These are phyloP conservation scores for Capsicum pubescens DNA, from an alignment of 257 asterid genomes.

Conservation along the genomic window DNA sequence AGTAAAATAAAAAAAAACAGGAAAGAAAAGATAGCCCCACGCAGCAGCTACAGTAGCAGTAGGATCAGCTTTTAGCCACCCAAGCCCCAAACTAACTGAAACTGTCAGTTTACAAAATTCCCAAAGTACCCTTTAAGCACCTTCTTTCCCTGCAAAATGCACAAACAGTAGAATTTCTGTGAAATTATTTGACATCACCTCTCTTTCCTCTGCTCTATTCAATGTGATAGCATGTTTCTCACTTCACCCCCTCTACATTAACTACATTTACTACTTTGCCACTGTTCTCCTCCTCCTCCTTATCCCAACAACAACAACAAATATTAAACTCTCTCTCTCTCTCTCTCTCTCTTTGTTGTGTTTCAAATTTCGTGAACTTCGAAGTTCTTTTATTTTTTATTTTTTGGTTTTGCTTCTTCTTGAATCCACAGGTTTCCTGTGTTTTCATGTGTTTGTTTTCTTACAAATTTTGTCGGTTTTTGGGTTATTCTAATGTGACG, in stretches of 20 bases:
- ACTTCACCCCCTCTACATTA: slow-evolving; percentile 49
- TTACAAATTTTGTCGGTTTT: slow-evolving; percentile 48
- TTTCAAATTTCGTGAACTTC: slow-evolving; percentile 52
- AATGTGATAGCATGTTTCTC: slow-evolving; percentile 51
- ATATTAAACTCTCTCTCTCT: not conserved
- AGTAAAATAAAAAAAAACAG: rapidly evolving
- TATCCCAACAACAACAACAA: slow-evolving; percentile 33
- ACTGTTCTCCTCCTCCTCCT: slow-evolving; percentile 31
- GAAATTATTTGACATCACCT: slow-evolving; percentile 26
- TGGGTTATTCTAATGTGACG: slow-evolving; percentile 43
- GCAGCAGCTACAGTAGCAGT: slow-evolving; percentile 13
- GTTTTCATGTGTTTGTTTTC: slow-evolving; percentile 42
- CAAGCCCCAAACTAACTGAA: slow-evolving; percentile 40
- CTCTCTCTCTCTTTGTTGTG: slow-evolving; percentile 25
- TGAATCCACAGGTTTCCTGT: slow-evolving; percentile 67
- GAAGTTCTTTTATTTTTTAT: slow-evolving; percentile 36
- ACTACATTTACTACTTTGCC: slow-evolving; percentile 59
- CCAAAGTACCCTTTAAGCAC: slow-evolving; percentile 36
- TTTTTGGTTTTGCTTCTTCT: slow-evolving; percentile 49
- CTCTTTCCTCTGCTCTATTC: slow-evolving; percentile 24
- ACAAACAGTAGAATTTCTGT: slow-evolving; percentile 35
- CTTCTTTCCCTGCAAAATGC: slow-evolving; percentile 15
- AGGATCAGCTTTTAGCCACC: slow-evolving; percentile 21
- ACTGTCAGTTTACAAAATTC: slow-evolving; percentile 43
- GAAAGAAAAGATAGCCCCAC: not conserved